Evolutionary conservation across 805 yeast genomes (phyloP).

Genomic region (Candida ulmi): DNA sequence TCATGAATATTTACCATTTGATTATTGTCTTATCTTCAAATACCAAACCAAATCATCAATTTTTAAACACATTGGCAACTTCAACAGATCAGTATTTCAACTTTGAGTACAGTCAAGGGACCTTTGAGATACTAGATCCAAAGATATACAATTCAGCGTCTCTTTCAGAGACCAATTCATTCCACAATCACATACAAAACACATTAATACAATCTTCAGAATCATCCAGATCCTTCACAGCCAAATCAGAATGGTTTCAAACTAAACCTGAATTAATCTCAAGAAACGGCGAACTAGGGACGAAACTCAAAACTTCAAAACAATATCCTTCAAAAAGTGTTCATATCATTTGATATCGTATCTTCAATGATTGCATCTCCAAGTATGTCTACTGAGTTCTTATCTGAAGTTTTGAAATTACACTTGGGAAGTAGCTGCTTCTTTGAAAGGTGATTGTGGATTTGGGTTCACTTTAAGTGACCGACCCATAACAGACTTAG

Average conservation of each 20-base stretch:
- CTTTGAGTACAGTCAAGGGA: constrained; percentile 42
- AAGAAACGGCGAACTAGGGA: constrained; percentile 46
- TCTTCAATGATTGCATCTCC: constrained; percentile 29
- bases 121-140: neutral
- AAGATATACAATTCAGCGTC: neutral
- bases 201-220: constrained; percentile 23
- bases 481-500: too few relatives aligned
- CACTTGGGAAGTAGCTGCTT: constrained; percentile 51
- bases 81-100: constrained; percentile 26
- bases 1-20: constrained; percentile 27
- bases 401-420: constrained; percentile 49
- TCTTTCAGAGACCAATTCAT: constrained; percentile 29
- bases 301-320: constrained; percentile 30
- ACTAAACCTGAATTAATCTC: constrained; percentile 32
- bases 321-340: constrained; percentile 26
- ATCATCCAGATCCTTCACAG: constrained; percentile 28
- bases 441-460: constrained; percentile 48
- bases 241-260: constrained; percentile 23
- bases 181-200: constrained; percentile 25
- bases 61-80: neutral
- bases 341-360: constrained; percentile 42
- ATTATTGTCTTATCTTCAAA: constrained; percentile 31
- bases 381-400: constrained; percentile 42
- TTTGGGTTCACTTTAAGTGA: constrained; percentile 48
- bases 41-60: neutral